Evolutionary conservation across 257 asterid genomes (phyloP), one percentile per base, ranked within the genome.

Genomic region (Agastache rugosa): DNA sequence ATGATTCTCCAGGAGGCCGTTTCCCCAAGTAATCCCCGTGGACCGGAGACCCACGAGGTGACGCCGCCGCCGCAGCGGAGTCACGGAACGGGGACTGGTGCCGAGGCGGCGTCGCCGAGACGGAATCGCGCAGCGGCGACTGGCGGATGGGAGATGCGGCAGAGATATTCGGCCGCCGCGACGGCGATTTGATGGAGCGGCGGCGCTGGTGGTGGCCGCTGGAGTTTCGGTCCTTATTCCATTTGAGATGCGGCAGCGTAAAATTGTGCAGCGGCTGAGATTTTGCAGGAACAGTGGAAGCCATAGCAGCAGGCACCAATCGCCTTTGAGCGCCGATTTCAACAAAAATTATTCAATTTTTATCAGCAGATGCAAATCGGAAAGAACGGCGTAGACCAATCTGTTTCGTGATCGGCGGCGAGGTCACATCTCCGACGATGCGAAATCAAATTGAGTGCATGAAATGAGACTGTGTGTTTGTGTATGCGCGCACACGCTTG

Each of bases 231-330:
- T 85, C 85, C 88, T 86, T 89, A 71, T 82, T 90, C 96, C 96
- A 90, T 56, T 83, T 82, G 73, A 90, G 83, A 71, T 82, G 88
- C 62, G 91, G 86, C 45, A 87, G 86, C 29, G 83, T 79, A 56
- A 90, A 89, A 78, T 85, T 87, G 80, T 87, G 93, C 22, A 89
- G 88, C 79, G 91, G 87, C 82, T 84, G 92, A 55, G 96, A 85
- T 80, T 90, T 90, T 14, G 87, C 87, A 53, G 96, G 93, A 17
- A 69, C 89, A 6, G 88, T 81, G 39, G 88, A 84, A 16, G 85
- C 82, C 87, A 82, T 84, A 58, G 71, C 76, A 75, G 75, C 7
- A 34, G 67, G 67, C 16, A 31, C 31, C 73, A 53, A 68, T 22
- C 70, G 65, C 58, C 47, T 67, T 67, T 75, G 53, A 71, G 44